A percentile compares a stretch with the other conserved stretches of the same genome.
These are phyloP conservation scores for Pseudogymnoascus sp. DNA, from an alignment of 2,329 filamentous ascomycete species.

Conservation along the genomic window DNA sequence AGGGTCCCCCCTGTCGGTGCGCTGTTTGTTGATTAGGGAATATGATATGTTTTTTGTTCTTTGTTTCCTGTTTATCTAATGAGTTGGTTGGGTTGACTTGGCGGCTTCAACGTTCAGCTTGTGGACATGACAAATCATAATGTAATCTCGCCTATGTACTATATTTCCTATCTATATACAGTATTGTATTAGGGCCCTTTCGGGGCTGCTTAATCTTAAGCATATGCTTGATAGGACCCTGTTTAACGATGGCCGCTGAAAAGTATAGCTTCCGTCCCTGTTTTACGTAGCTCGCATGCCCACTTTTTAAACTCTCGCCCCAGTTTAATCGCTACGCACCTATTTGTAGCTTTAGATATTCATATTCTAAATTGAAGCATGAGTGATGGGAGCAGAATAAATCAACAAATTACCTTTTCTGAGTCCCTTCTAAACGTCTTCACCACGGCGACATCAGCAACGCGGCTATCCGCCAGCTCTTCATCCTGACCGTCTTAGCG, in stretches of 20 bases:
- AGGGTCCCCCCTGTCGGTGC: neutral
- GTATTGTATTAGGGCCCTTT: neutral
- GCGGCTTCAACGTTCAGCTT: neutral
- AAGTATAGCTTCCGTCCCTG: neutral
- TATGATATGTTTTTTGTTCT: neutral
- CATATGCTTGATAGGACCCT: neutral
- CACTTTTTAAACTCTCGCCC: neutral
- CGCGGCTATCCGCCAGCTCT: neutral
- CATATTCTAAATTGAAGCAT: neutral
- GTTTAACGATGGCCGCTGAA: neutral
- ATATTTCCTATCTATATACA: neutral
- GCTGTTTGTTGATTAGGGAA: constrained; percentile 1
- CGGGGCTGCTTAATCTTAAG: neutral
- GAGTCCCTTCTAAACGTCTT: neutral
- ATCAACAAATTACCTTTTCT: neutral
- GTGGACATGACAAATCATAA: neutral
- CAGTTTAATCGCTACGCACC: neutral
- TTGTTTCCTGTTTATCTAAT: constrained; percentile 1
- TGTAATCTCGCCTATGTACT: neutral
- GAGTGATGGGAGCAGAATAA: neutral
- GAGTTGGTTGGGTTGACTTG: neutral
- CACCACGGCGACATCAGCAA: neutral
- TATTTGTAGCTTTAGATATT: neutral
- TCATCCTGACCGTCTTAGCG: neutral
- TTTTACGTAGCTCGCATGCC: neutral